These are phyloP conservation scores for Halophytophthora polymorphica DNA, from an alignment of 352 stramenopile genomes.

Conservation along the genomic window DNA sequence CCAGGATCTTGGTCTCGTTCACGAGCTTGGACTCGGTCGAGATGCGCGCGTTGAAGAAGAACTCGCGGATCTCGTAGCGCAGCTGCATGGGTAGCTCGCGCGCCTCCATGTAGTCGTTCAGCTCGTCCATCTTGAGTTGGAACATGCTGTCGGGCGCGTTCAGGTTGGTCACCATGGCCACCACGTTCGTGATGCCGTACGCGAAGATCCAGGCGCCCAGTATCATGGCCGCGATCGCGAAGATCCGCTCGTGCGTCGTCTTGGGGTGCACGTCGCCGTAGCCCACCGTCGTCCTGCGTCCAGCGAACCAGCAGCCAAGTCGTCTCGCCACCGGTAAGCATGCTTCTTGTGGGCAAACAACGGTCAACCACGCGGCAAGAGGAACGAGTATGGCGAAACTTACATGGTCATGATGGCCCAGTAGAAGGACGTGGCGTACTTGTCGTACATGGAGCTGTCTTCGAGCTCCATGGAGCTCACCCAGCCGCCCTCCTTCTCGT, in stretches of 20 bases:
- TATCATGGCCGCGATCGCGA: conserved; percentile 71
- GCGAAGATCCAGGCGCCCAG: conserved; percentile 78
- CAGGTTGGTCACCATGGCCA: conserved; percentile 63
- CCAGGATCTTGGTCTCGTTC: conserved; percentile 69
- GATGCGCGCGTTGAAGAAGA: conserved; percentile 76
- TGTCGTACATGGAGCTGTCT: conserved; percentile 41
- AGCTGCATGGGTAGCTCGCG: conserved; percentile 68
- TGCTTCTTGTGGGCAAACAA: neutral
- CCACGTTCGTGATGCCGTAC: conserved; percentile 80
- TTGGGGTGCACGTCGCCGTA: conserved; percentile 61
- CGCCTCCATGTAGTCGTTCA: conserved; percentile 83
- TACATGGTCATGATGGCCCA: conserved; percentile 81
- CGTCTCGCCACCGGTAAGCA: neutral
- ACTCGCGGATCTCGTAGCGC: conserved; percentile 78
- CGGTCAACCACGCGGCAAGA: neutral
- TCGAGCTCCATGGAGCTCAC: conserved; percentile 31
- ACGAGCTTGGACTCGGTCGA: conserved; percentile 68
- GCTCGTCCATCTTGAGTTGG: conserved; percentile 71
- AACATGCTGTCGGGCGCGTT: conserved; percentile 64
- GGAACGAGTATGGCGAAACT: neutral
- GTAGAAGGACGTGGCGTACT: conserved; percentile 68
- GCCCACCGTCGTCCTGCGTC: conserved; percentile 60
- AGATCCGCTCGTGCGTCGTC: conserved; percentile 62
- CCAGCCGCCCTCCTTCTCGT: conserved; percentile 47
- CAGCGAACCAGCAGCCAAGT: neutral